phyloP scores from a whole-genome alignment of 2,329 filamentous ascomycete genomes.

The Colletotrichum kahawae region DNA sequence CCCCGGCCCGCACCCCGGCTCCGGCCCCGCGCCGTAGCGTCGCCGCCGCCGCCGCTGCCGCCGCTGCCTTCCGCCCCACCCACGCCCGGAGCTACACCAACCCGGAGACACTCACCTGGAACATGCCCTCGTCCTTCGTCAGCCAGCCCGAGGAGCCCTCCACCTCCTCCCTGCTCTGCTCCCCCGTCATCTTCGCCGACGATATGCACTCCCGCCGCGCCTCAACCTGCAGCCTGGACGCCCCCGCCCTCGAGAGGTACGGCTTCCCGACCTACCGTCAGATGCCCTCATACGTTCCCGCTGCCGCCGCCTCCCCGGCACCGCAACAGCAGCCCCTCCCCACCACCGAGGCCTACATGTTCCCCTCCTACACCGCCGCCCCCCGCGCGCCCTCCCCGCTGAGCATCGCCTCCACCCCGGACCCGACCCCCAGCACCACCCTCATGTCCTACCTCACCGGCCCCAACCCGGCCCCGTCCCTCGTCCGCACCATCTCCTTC shows the following conservation, averaged over 20 bases:
- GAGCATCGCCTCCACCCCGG: slow-evolving; percentile 44
- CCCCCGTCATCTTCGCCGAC: slow-evolving; percentile 63
- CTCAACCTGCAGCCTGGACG: slow-evolving; percentile 73
- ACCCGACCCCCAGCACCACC: slow-evolving; percentile 65
- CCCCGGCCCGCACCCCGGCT: neutral
- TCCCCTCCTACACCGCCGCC: slow-evolving; percentile 41
- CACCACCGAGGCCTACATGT: slow-evolving; percentile 50
- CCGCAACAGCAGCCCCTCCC: slow-evolving; percentile 5
- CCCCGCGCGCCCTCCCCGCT: slow-evolving; percentile 52
- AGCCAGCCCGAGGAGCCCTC: slow-evolving; percentile 26
- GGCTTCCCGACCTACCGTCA: slow-evolving; percentile 87
- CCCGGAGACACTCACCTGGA: slow-evolving; percentile 58
- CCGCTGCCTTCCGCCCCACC: slow-evolving; percentile 43
- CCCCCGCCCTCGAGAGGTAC: slow-evolving; percentile 69
- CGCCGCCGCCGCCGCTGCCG: slow-evolving; percentile 23
- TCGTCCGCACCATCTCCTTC: slow-evolving; percentile 81
- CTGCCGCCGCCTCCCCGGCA: slow-evolving; percentile 25
- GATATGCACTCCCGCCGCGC: slow-evolving; percentile 59
- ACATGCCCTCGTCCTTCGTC: slow-evolving; percentile 35
- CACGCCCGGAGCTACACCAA: slow-evolving; percentile 67
- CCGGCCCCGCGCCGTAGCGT: slow-evolving; percentile 23
- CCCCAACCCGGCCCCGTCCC: slow-evolving; percentile 79
- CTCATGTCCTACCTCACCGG: slow-evolving; percentile 79
- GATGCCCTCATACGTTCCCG: slow-evolving; percentile 62
- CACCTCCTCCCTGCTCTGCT: slow-evolving; percentile 64